Percentiles rank a stretch among this genome's conserved stretches.
Evolutionary conservation across 164 flowering plant genomes (phyloP).

Genomic region (Amborella trichopoda): DNA sequence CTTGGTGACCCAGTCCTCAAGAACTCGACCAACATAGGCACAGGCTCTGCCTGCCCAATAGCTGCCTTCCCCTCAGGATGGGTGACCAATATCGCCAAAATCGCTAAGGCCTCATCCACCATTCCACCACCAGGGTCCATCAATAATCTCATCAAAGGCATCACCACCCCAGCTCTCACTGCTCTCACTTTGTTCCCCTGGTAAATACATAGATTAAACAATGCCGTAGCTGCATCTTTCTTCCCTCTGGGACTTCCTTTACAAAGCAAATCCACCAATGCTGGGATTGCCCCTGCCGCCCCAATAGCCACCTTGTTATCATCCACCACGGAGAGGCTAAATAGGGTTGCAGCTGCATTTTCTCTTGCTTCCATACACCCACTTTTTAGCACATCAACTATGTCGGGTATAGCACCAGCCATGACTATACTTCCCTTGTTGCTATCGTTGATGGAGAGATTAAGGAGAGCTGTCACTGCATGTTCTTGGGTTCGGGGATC

Average conservation of each 20-base stretch:
- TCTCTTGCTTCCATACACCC: slow-evolving; percentile 24
- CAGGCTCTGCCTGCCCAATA: slow-evolving; percentile 14
- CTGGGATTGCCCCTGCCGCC: slow-evolving; percentile 19
- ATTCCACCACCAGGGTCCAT: slow-evolving; percentile 16
- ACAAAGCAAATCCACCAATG: slow-evolving; percentile 16
- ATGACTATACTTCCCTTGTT: slow-evolving; percentile 15
- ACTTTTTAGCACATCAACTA: slow-evolving; percentile 16
- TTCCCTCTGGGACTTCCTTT: slow-evolving; percentile 19
- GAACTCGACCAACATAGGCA: slow-evolving; percentile 14
- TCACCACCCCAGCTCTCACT: slow-evolving; percentile 16
- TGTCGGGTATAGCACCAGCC: slow-evolving; percentile 17
- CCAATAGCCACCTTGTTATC: slow-evolving; percentile 20
- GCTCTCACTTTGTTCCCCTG: slow-evolving; percentile 17
- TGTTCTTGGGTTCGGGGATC: slow-evolving; percentile 21
- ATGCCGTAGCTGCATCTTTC: slow-evolving; percentile 22
- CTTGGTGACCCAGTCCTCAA: slow-evolving; percentile 17
- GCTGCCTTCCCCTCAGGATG: slow-evolving; percentile 15
- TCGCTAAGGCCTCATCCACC: slow-evolving; percentile 20
- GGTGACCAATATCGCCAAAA: slow-evolving; percentile 14
- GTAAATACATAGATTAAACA: slow-evolving; percentile 13
- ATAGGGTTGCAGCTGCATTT: slow-evolving; percentile 21
- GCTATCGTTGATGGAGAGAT: slow-evolving; percentile 18
- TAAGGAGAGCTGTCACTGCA: slow-evolving; percentile 20
- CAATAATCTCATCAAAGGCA: slow-evolving; percentile 13
- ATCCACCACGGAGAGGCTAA: slow-evolving; percentile 16